phyloP scores from a whole-genome alignment of 2,329 filamentous ascomycete species.

The Scedosporium aurantiacum region DNA sequence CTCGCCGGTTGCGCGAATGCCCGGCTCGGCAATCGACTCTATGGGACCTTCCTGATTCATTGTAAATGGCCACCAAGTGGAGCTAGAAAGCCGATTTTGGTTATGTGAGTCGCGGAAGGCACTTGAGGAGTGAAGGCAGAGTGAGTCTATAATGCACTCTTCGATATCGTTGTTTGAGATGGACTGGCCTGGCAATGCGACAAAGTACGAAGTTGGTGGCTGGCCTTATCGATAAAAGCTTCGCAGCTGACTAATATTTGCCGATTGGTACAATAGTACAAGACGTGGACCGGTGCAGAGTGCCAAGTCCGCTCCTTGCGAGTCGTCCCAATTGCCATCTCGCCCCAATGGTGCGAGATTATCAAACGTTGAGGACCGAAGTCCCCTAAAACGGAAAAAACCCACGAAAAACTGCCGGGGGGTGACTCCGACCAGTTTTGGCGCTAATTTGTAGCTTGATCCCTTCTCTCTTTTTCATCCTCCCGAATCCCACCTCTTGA shows the following conservation, averaged over 20 bases:
- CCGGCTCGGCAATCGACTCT: constrained; percentile 46
- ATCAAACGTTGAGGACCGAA: background rate
- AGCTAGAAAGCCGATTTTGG: background rate
- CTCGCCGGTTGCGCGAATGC: constrained; percentile 52
- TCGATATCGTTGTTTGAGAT: background rate
- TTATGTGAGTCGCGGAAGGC: background rate
- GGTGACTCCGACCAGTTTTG: background rate
- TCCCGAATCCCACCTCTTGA: background rate
- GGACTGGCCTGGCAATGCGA: background rate
- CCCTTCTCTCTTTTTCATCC: background rate
- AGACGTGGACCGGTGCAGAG: too few species aligned
- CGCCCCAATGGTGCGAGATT: background rate
- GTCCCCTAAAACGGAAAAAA: too few species aligned
- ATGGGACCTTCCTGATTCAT: constrained; percentile 23
- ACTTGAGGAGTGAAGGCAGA: background rate
- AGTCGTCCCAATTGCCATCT: background rate
- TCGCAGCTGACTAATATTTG: too few species aligned
- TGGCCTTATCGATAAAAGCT: background rate
- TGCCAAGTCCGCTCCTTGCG: background rate
- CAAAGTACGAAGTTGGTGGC: background rate
- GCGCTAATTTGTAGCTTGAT: background rate
- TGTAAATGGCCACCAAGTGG: background rate
- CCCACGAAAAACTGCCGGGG: background rate
- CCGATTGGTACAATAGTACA: too few species aligned
- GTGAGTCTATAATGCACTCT: background rate